A percentile compares a stretch with the other conserved stretches of the same genome.
phyloP scores from a whole-genome alignment of 1,284 basidiomycete genomes.

The Ceratobasidium sp. region DNA sequence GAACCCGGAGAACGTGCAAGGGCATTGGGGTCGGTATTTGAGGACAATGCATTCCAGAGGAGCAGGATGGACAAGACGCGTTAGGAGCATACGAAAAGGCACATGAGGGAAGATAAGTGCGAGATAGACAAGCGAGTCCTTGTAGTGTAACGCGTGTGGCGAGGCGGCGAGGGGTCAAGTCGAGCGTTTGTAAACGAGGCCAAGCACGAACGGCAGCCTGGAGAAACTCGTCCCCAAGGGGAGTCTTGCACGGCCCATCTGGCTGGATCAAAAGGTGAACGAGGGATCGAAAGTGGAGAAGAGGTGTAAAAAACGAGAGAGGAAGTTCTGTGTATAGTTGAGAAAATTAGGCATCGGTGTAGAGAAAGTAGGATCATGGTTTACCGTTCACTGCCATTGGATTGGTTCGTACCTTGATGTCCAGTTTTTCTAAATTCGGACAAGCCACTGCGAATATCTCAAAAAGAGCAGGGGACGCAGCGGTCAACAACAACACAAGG shows the following conservation, averaged over 20 bases:
- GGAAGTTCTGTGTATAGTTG: not conserved
- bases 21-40: not conserved
- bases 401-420: not conserved
- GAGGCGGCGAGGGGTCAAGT: not conserved
- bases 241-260: not conserved
- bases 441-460: not conserved
- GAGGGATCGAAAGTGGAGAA: not conserved
- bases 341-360: not conserved
- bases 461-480: not conserved
- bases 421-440: not conserved
- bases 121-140: too few relatives aligned
- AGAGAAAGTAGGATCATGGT: not conserved
- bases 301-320: not conserved
- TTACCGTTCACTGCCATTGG: not conserved
- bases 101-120: not conserved
- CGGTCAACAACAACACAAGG: too few relatives aligned
- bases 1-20: too few relatives aligned
- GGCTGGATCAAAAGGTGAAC: not conserved
- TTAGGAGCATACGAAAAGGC: not conserved
- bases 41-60: not conserved
- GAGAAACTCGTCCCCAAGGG: not conserved
- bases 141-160: constrained; percentile 2
- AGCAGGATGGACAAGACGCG: not conserved
- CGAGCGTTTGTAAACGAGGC: not conserved
- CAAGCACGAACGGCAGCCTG: not conserved